phyloP scores from a whole-genome alignment of 495 filamentous ascomycete genomes.

The Daldinia bambusicola region DNA sequence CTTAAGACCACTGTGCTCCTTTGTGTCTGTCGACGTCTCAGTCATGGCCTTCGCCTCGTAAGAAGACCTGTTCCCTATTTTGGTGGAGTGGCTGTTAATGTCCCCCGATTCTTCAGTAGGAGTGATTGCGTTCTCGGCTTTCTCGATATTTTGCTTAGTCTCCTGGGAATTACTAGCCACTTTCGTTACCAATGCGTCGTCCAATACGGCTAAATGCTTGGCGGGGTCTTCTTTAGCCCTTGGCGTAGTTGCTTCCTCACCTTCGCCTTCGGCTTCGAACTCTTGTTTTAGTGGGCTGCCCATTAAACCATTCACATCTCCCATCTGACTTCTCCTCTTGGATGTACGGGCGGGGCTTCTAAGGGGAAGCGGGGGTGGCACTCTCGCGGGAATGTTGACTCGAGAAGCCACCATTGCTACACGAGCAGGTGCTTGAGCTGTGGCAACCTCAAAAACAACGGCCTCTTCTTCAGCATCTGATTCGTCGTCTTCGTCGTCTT shows the following conservation, averaged over 20 bases:
- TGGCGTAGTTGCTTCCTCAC: slow-evolving; percentile 34
- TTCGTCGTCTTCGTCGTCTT: slow-evolving; percentile 58
- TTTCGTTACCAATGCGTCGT: slow-evolving; percentile 5
- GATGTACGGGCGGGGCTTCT: slow-evolving; percentile 66
- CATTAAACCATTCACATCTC: slow-evolving; percentile 40
- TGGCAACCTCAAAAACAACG: slow-evolving; percentile 63
- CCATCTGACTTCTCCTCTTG: slow-evolving; percentile 51
- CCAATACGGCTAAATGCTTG: slow-evolving; percentile 5
- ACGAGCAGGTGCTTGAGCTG: slow-evolving; percentile 57
- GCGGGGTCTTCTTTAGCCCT: slow-evolving; percentile 27
- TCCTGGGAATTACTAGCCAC: background rate
- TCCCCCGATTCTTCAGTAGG: slow-evolving; percentile 23
- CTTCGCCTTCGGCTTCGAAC: slow-evolving; percentile 41
- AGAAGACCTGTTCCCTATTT: slow-evolving; percentile 20
- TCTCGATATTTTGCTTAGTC: background rate
- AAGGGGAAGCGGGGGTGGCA: slow-evolving; percentile 71
- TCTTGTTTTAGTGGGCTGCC: slow-evolving; percentile 46
- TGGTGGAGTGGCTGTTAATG: slow-evolving; percentile 1
- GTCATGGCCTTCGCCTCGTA: slow-evolving; percentile 12
- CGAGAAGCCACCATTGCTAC: slow-evolving; percentile 63
- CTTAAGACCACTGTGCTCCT: slow-evolving; percentile 27
- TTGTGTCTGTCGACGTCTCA: slow-evolving; percentile 6
- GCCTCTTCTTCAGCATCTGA: slow-evolving; percentile 60
- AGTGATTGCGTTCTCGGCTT: slow-evolving; percentile 3
- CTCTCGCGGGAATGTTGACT: slow-evolving; percentile 77